Evolutionary conservation across 1,284 basidiomycete species (phyloP), one percentile per base, ranked within the genome.

Genomic region (Leccinum insigne): DNA sequence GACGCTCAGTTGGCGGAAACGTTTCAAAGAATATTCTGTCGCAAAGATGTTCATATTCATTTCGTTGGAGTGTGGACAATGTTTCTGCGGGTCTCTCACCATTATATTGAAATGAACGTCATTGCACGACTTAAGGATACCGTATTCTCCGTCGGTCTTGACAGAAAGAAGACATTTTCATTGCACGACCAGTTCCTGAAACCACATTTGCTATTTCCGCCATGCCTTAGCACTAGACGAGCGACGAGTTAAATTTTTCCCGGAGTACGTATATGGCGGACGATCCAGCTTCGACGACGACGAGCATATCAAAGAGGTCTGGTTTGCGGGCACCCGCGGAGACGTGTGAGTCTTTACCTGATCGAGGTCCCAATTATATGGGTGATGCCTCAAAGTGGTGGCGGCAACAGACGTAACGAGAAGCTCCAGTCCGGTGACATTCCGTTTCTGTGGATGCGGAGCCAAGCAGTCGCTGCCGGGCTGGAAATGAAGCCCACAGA

Each of bases 221-320:
- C 75, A 78, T 57, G 77, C 75, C 1, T 60, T 78, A n/a, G 77
- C 75, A 4, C 64, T 81, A 44, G 80, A 82, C 60, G 80, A 81
- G 60, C 70, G 79, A 49, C 77, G 80, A 6, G 78, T 79, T 64
- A 81, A 80, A 64, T 82, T 81, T 66, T 70, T 79, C 49, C 79
- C 80, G 0, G 80, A 82, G 64, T 77, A 79, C 59, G 70, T 66
- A 1, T 72, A 71, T 26, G 77, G 77, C 0, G 72, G 77, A 58
- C 67, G 64, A 49, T 72, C 69, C 4, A 23, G 59, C 10, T 2
- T 21, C 4, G 38, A 14, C 1, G 63, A 69, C 10, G 66, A 71
- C 13, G 68, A 58, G 3, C 73, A 60, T 59, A 60, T 77, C 56
- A 77, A 79, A 64, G 78, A 79, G 44, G 77, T 79, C 42, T 78